These are phyloP conservation scores for Talaromyces trachyspermus DNA, from an alignment of 495 filamentous ascomycete genomes.

Conservation along the genomic window DNA sequence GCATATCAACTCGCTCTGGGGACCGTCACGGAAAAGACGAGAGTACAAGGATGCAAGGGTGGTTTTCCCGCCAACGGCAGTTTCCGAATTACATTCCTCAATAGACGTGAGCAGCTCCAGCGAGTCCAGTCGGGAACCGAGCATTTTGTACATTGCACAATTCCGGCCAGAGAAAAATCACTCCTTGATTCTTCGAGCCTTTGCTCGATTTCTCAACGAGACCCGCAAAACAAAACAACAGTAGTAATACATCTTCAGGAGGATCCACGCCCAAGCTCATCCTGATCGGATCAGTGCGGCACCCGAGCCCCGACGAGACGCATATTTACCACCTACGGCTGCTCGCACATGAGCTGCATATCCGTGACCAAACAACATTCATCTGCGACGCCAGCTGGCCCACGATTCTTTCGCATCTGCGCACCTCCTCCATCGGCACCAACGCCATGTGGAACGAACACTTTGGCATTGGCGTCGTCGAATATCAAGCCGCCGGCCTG, in stretches of 20 bases:
- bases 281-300: constrained; percentile 81
- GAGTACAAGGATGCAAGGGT: constrained; percentile 44
- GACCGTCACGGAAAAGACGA: constrained; percentile 37
- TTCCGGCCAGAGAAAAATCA: constrained; percentile 98
- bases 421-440: constrained; percentile 68
- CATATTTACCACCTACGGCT: constrained; percentile 87
- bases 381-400: constrained; percentile 83
- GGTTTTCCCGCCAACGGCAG: constrained; percentile 87
- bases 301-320: constrained; percentile 68
- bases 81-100: constrained; percentile 65
- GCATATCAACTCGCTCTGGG: constrained; percentile 81
- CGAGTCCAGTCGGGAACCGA: constrained; percentile 57
- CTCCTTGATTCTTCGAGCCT: constrained; percentile 71
- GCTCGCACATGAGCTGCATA: constrained; percentile 76
- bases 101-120: constrained; percentile 60
- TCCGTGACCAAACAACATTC: constrained; percentile 79
- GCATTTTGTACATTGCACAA: constrained; percentile 88
- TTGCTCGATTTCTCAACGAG: constrained; percentile 58
- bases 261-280: constrained; percentile 49
- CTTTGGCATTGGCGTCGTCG: constrained; percentile 96
- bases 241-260: constrained; percentile 14
- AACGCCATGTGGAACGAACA: constrained; percentile 99
- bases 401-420: constrained; percentile 70
- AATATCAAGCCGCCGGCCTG: constrained; percentile 93
- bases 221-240: constrained; percentile 45